Conservation (phyloP, 345 rosid genomes). For the Bruguiera parviflora region DNA sequence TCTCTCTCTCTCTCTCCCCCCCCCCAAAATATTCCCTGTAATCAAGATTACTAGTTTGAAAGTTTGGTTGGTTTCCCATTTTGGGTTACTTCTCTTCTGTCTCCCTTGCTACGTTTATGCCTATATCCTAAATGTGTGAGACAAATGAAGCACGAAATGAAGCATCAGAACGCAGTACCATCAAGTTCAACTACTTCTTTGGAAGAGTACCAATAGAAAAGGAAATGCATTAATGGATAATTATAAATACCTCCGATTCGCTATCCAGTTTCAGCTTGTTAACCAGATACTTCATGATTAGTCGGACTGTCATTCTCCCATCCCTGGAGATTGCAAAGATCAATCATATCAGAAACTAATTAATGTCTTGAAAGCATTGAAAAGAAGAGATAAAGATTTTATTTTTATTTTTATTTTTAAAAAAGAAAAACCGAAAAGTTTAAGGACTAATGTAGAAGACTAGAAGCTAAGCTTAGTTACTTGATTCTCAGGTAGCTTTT, state of each 20-base stretch:
- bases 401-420: too few relatives aligned
- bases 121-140: conserved; percentile 8
- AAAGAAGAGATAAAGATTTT: neutral
- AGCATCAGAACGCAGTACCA: neutral
- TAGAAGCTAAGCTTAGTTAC: conserved; percentile 35
- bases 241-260: conserved; percentile 84
- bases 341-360: conserved; percentile 7
- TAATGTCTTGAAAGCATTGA: neutral
- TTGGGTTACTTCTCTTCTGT: conserved; percentile 10
- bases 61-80: conserved; percentile 17
- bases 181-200: neutral
- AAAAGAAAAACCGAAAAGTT: neutral
- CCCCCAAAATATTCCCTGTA: neutral
- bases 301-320: conserved; percentile 86
- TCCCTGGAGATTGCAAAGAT: conserved; percentile 44
- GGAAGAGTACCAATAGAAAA: neutral
- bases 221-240: neutral
- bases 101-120: neutral
- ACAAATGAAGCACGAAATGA: conserved; percentile 16
- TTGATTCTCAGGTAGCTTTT: conserved; percentile 98
- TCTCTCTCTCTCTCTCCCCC: neutral
- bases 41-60: conserved; percentile 15
- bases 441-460: neutral
- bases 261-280: conserved; percentile 82
- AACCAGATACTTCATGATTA: conserved; percentile 84